Evolutionary conservation across 163 green algal species (phyloP).

Genomic region (Chlamydomonas reinhardtii): DNA sequence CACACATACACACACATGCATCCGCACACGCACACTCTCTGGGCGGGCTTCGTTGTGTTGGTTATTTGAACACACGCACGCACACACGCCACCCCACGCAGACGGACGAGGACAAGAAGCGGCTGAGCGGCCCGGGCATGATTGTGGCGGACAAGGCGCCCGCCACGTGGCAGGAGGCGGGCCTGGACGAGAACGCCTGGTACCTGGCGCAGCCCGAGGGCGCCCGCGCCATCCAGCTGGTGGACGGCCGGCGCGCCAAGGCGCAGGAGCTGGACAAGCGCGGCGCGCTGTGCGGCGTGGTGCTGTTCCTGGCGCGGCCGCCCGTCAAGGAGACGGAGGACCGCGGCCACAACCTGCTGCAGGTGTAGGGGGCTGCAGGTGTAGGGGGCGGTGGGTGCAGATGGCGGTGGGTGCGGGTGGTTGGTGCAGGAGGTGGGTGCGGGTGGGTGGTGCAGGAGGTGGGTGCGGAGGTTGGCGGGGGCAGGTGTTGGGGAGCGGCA

Average conservation of each 20-base stretch:
- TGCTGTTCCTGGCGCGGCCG: conserved; percentile 44
- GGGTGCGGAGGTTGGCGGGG: too few relatives aligned
- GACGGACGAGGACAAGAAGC: conserved; percentile 71
- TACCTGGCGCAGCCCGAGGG: conserved; percentile 34
- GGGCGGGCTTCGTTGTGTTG: too few relatives aligned
- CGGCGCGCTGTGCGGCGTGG: not conserved
- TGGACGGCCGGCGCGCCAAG: conserved; percentile 19
- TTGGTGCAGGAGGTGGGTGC: too few relatives aligned
- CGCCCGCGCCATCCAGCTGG: conserved; percentile 1
- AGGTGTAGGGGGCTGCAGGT: conserved; percentile 4
- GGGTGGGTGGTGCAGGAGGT: too few relatives aligned
- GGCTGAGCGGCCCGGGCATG: conserved; percentile 71
- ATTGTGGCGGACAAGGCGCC: conserved; percentile 71
- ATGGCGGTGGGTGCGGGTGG: too few relatives aligned
- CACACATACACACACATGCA: too few relatives aligned
- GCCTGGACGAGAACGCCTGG: conserved; percentile 16
- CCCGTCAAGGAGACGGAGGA: conserved; percentile 23
- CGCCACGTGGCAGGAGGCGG: not conserved
- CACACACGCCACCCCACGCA: conserved; percentile 25
- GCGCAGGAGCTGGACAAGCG: not conserved
- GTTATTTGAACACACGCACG: too few relatives aligned
- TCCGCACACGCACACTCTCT: too few relatives aligned
- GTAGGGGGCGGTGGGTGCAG: too few relatives aligned
- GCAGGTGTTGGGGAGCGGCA: too few relatives aligned
- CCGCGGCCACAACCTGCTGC: conserved; percentile 23